A percentile compares a stretch with the other conserved stretches of the same genome.
Conservation (phyloP, 768 basidiomycete species). For the Lenzites betulinus region DNA sequence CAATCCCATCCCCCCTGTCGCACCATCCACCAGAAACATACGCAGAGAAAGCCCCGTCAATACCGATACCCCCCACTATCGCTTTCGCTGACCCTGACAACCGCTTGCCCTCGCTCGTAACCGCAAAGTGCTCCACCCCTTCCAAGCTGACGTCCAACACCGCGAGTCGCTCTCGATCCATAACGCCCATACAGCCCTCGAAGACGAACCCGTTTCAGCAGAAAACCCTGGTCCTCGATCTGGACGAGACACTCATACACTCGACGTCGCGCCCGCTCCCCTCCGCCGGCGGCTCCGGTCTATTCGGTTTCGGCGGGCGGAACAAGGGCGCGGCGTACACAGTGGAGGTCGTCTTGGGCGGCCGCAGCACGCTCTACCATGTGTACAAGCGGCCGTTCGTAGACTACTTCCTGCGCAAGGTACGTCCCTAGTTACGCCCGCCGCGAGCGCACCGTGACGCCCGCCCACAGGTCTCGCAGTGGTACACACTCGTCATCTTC, state of each 20-base stretch:
- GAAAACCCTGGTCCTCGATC: conserved; percentile 95
- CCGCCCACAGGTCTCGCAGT: conserved; percentile 80
- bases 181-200: conserved; percentile 35
- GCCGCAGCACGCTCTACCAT: conserved; percentile 89
- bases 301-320: conserved; percentile 55
- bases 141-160: conserved; percentile 9
- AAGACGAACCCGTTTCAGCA: conserved; percentile 75
- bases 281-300: conserved; percentile 52
- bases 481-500: conserved; percentile 99
- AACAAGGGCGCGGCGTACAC: conserved; percentile 79
- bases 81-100: not conserved
- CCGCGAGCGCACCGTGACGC: not conserved
- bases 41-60: conserved; percentile 26
- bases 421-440: conserved; percentile 35
- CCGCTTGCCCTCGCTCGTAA: conserved; percentile 7
- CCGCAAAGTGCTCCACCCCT: not conserved
- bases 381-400: conserved; percentile 99
- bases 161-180: conserved; percentile 16
- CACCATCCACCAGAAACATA: conserved; percentile 27
- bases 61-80: conserved; percentile 6
- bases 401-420: conserved; percentile 91
- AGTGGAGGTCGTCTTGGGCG: conserved; percentile 91
- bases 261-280: conserved; percentile 83
- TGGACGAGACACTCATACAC: conserved; percentile 98
- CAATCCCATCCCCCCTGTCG: conserved; percentile 32